These are phyloP conservation scores for Evernia prunastri DNA, from an alignment of 495 filamentous ascomycete species.

Conservation along the genomic window DNA sequence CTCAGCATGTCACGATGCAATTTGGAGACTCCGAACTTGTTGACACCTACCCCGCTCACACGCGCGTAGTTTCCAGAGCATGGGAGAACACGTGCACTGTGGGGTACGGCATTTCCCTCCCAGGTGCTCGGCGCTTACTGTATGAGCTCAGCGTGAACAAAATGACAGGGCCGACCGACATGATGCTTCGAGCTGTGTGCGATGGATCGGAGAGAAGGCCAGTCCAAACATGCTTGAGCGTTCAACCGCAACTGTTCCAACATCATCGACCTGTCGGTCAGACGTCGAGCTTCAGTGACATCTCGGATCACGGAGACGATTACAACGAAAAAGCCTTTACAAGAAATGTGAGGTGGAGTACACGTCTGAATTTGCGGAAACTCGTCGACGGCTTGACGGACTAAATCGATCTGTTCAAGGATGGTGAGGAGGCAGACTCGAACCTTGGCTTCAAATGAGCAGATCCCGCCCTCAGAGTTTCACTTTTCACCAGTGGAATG, in stretches of 20 bases:
- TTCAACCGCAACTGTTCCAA: conserved; percentile 4
- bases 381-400: background rate
- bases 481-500: background rate
- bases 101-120: background rate
- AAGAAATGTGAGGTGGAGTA: conserved; percentile 3
- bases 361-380: background rate
- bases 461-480: background rate
- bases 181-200: background rate
- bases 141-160: conserved; percentile 5
- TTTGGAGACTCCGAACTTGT: conserved; percentile 4
- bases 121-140: conserved; percentile 2
- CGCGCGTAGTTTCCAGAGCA: background rate
- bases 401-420: background rate
- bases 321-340: background rate
- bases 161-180: background rate
- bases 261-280: conserved; percentile 1
- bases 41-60: background rate
- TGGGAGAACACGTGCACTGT: background rate
- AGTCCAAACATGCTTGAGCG: background rate
- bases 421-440: background rate
- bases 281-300: conserved; percentile 1
- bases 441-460: background rate
- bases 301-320: background rate
- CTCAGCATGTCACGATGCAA: background rate
- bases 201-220: background rate